Evolutionary conservation across 768 basidiomycete species (phyloP).

Genomic region (Leccinum fibrillosum): DNA sequence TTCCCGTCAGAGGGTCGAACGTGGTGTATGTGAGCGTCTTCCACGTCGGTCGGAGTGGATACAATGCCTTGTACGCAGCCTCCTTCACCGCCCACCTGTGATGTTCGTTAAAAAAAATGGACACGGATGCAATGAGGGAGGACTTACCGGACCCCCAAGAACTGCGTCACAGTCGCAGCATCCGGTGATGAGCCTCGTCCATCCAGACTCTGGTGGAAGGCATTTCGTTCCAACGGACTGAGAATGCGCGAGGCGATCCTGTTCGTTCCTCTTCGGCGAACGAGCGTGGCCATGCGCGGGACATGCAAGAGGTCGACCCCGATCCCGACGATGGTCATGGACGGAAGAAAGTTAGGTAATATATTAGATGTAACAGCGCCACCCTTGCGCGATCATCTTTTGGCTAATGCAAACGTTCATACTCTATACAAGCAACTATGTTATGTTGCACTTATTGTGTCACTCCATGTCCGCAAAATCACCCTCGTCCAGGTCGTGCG

Average conservation of each 20-base stretch:
- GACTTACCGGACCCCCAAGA: constrained; percentile 68
- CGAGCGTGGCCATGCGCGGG: constrained; percentile 57
- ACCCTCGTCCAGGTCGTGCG: constrained; percentile 90
- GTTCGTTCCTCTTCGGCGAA: constrained; percentile 44
- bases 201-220: constrained; percentile 27
- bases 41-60: constrained; percentile 68
- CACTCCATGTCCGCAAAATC: constrained; percentile 80
- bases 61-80: constrained; percentile 83
- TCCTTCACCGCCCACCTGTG: constrained; percentile 81
- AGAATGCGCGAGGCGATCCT: constrained; percentile 63
- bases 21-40: constrained; percentile 60
- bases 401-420: background rate
- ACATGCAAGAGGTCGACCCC: constrained; percentile 74
- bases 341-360: no score
- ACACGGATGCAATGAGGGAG: background rate
- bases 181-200: background rate
- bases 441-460: background rate
- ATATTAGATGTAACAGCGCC: background rate
- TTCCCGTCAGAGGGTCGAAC: constrained; percentile 29
- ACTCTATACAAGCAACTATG: background rate
- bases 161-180: constrained; percentile 33
- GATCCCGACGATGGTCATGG: constrained; percentile 66
- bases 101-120: background rate
- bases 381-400: background rate
- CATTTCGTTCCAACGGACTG: constrained; percentile 41